Conservation (phyloP, 129 eudicot genomes). For the Calendula officinalis region DNA sequence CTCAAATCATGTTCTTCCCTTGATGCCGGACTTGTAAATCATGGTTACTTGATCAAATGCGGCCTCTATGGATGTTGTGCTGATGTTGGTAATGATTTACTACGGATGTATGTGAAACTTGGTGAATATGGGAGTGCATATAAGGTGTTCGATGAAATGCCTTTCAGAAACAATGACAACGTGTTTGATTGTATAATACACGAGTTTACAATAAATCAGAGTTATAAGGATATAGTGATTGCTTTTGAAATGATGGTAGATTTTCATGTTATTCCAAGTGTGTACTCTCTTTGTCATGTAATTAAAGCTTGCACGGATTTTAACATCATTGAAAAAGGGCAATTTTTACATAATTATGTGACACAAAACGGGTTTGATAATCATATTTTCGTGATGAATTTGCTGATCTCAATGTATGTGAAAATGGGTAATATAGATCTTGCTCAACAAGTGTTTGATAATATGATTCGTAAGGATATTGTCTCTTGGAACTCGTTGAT, state of each 20-base stretch:
- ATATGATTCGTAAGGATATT: slow-evolving; percentile 31
- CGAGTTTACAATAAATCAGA: slow-evolving; percentile 20
- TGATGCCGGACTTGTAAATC: slow-evolving; percentile 18
- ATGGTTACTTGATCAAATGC: slow-evolving; percentile 32
- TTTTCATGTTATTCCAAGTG: slow-evolving; percentile 15
- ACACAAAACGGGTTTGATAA: slow-evolving; percentile 27
- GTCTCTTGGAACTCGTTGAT: slow-evolving; percentile 47
- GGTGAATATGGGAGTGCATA: slow-evolving; percentile 18
- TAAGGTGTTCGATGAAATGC: slow-evolving; percentile 50
- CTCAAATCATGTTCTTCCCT: slow-evolving; percentile 31
- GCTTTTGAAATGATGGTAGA: slow-evolving; percentile 32
- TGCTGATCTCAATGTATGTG: slow-evolving; percentile 44
- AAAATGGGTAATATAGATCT: slow-evolving; percentile 44
- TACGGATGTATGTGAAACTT: slow-evolving; percentile 28
- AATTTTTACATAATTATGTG: slow-evolving; percentile 35
- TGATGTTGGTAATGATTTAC: slow-evolving; percentile 19
- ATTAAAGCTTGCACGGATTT: slow-evolving; percentile 37
- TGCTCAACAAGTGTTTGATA: slow-evolving; percentile 29
- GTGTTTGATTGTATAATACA: slow-evolving; percentile 19
- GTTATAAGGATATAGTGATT: slow-evolving; percentile 22
- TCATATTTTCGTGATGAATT: slow-evolving; percentile 25
- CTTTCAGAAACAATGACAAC: slow-evolving; percentile 11
- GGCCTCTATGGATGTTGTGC: slow-evolving; percentile 13
- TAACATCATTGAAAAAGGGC: slow-evolving; percentile 28
- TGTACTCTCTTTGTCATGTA: slow-evolving; percentile 31